Evolutionary conservation across 225 moss, liverwort and hornwort species (phyloP).

Genomic region (Polytrichum formosum): DNA sequence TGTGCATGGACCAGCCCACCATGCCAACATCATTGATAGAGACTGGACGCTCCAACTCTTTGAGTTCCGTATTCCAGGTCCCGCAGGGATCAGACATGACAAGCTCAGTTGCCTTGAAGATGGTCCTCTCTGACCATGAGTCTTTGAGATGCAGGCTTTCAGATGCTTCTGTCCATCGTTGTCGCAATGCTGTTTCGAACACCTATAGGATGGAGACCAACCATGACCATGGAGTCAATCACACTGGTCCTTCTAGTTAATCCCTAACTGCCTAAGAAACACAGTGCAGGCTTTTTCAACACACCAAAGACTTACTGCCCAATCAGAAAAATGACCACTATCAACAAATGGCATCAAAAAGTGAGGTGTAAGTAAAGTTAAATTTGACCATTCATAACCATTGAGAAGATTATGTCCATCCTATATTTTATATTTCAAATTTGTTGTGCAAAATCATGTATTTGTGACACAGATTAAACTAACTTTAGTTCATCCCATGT

Average conservation of each 20-base stretch:
- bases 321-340: too few species aligned
- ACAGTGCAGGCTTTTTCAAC: too few species aligned
- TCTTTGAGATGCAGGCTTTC: slow-evolving; percentile 4
- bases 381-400: background rate
- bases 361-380: too few species aligned
- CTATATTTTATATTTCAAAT: background rate
- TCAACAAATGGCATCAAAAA: too few species aligned
- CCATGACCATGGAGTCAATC: too few species aligned
- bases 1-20: slow-evolving; percentile 80
- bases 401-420: background rate
- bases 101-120: slow-evolving; percentile 72
- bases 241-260: too few species aligned
- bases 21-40: slow-evolving; percentile 81
- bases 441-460: too few species aligned
- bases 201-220: slow-evolving; percentile 25
- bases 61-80: slow-evolving; percentile 55
- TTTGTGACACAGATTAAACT: too few species aligned
- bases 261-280: too few species aligned
- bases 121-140: background rate
- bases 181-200: slow-evolving; percentile 73
- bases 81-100: slow-evolving; percentile 47
- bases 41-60: slow-evolving; percentile 54
- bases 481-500: too few species aligned
- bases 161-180: slow-evolving; percentile 48
- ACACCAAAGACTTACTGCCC: too few species aligned